A percentile compares a stretch with the other conserved stretches of the same genome.
Conservation (phyloP, 2,329 filamentous ascomycete species). For the Chaetomium sp. region DNA sequence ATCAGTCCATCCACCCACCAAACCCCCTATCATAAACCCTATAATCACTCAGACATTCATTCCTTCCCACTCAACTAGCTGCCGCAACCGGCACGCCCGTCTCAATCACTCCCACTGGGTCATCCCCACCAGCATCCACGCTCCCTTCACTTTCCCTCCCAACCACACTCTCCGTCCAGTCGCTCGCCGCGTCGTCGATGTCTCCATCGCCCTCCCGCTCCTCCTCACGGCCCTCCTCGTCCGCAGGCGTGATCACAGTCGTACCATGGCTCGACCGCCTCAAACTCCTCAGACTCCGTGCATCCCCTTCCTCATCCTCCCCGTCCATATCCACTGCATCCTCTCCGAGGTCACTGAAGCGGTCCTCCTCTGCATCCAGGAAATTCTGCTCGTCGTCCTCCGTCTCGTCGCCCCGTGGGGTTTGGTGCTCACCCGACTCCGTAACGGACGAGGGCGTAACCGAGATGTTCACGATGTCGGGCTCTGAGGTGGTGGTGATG, state of each 20-base stretch:
- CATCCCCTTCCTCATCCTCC: conserved; percentile 41
- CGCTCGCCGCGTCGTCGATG: conserved; percentile 35
- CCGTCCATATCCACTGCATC: conserved; percentile 22
- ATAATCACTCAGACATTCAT: background rate
- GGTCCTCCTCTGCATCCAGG: conserved; percentile 4
- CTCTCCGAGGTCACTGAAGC: conserved; percentile 18
- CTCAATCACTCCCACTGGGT: background rate
- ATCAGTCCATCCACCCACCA: background rate
- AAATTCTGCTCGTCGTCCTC: conserved; percentile 8
- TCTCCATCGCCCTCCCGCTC: conserved; percentile 31
- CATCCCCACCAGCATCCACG: background rate
- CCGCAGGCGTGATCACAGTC: conserved; percentile 35
- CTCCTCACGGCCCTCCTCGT: conserved; percentile 32
- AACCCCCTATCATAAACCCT: conserved; percentile 5
- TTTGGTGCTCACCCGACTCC: too few species aligned
- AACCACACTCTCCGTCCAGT: conserved; percentile 42
- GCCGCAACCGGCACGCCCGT: conserved; percentile 3
- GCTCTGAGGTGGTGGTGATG: background rate
- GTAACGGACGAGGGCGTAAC: background rate
- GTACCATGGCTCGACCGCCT: conserved; percentile 43
- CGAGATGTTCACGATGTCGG: background rate
- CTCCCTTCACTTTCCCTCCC: conserved; percentile 21
- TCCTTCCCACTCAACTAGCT: background rate
- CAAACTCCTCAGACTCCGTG: conserved; percentile 43
- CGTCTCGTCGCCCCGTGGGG: background rate